Evolutionary conservation across 2,329 filamentous ascomycete genomes (phyloP), one percentile per base, ranked within the genome.

Genomic region (Aspergillus sp.): DNA sequence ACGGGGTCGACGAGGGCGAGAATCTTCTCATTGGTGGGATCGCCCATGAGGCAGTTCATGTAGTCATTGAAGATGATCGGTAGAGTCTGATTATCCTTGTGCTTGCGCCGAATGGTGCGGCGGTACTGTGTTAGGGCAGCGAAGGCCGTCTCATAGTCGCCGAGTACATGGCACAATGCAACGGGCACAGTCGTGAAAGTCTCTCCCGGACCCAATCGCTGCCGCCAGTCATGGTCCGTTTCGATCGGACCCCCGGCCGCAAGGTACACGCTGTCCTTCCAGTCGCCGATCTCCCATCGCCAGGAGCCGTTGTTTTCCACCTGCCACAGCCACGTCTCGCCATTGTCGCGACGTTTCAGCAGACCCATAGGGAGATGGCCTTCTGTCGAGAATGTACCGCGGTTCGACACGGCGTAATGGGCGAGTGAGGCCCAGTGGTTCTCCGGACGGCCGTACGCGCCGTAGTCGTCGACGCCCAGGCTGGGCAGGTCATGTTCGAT

Each of bases 11-110:
- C 23, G 1, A 77, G 62, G 0, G 74, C 68, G 1, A 68, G 54
- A 17, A 77, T 70, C 60, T 78, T 77, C 5, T 75, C 62, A 17
- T 75, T 72, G 8, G 69, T 70, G 0, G 75, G 75, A 57, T 78
- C 74, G 1, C 76, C 76, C 75, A 77, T 77, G 3, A 77, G 67
- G 45, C 75, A 78, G 60, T 77, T 78, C 75, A 77, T 78, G 52
- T 76, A 77, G 56, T 78, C 74, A 62, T 78, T 78, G 67, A 77
- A 78, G 23, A 78, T 73, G 38, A 78, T 68, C 0, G 73, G 70
- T 0, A 77, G 53, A 1, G 41, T 50, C 11, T 69, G 57, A 53
- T 75, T 71, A 58, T 78, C 76, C 0, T 28, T 30, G 51, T 78
- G 74, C 1, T 60, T 59, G 3, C 73, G 64, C 4, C 73, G 65